Conservation (phyloP, 345 rosid genomes). For the Carallia pectinifolia region DNA sequence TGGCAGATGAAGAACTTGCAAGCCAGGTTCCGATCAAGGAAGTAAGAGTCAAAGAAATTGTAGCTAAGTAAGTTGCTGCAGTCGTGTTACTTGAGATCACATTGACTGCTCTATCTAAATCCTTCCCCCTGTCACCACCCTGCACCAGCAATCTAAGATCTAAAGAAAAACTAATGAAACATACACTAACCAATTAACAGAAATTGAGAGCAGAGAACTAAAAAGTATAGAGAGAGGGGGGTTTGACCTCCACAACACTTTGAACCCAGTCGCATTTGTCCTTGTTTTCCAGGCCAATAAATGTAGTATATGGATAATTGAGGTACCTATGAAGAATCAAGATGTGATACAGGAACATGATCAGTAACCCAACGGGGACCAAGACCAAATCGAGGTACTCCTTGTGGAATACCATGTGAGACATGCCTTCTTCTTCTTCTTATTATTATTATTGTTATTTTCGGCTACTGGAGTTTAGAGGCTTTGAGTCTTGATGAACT, state of each 20-base stretch:
- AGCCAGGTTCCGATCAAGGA: slow-evolving; percentile 30
- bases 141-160: not conserved
- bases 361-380: slow-evolving; percentile 29
- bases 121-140: slow-evolving; percentile 4
- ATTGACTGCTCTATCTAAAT: slow-evolving; percentile 12
- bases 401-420: slow-evolving; percentile 1
- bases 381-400: slow-evolving; percentile 23
- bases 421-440: not conserved
- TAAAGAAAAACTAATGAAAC: not conserved
- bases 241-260: slow-evolving; percentile 36
- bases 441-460: too few relatives aligned
- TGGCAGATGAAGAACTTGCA: slow-evolving; percentile 13
- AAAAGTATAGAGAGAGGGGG: not conserved
- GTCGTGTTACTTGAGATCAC: slow-evolving; percentile 29
- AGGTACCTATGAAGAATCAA: slow-evolving; percentile 26
- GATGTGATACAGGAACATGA: slow-evolving; percentile 32
- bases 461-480: too few relatives aligned
- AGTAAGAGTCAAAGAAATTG: slow-evolving; percentile 26
- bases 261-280: slow-evolving; percentile 38
- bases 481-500: too few relatives aligned
- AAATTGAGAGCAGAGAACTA: not conserved
- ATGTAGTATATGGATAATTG: slow-evolving; percentile 21
- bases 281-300: slow-evolving; percentile 43
- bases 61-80: slow-evolving; percentile 25
- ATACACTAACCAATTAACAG: not conserved